Evolutionary conservation across 1,139 yeast species (phyloP).

Genomic region (Lodderomyces theae): DNA sequence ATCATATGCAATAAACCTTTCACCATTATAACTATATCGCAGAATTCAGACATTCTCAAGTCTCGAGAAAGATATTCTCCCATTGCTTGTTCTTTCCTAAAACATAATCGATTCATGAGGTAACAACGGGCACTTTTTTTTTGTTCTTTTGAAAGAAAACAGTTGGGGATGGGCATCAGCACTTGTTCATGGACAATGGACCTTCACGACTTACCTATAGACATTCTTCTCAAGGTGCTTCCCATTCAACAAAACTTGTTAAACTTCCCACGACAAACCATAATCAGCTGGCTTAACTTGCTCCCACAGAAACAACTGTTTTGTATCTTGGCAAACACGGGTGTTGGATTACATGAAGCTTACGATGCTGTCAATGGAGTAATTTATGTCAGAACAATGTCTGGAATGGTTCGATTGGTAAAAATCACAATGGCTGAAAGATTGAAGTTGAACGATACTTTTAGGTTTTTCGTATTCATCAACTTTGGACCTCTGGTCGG

Average conservation of each 20-base stretch:
- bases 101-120: background rate
- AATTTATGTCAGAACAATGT: background rate
- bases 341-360: too few species aligned
- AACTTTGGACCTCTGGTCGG: background rate
- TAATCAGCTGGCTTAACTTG: background rate
- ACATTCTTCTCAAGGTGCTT: background rate
- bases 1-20: too few species aligned
- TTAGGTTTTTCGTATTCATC: background rate
- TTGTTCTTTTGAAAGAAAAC: background rate
- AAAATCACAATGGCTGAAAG: background rate
- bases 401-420: background rate
- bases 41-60: too few species aligned
- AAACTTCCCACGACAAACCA: background rate
- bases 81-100: background rate
- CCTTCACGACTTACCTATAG: background rate
- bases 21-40: too few species aligned
- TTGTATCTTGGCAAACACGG: too few species aligned
- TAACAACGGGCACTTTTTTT: background rate
- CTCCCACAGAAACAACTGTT: background rate
- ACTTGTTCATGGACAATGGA: background rate
- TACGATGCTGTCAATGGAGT: background rate
- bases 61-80: too few species aligned
- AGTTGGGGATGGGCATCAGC: background rate
- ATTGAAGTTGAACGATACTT: background rate
- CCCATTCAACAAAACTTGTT: background rate